These are phyloP conservation scores for Lepidium didymum DNA, from an alignment of 345 rosid species.

Conservation along the genomic window DNA sequence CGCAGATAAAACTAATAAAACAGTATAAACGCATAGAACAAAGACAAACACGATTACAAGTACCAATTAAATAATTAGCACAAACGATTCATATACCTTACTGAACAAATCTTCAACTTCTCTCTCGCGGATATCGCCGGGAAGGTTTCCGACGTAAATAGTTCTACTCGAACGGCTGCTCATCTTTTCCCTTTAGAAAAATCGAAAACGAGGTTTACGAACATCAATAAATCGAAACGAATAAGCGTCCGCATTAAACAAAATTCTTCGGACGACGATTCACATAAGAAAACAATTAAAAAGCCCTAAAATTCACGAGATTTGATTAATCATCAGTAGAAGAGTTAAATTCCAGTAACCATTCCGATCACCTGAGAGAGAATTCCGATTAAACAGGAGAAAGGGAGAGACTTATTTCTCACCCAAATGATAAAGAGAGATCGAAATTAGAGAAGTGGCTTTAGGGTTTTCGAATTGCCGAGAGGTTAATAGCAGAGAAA, in stretches of 20 bases:
- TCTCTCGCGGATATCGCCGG: conserved; percentile 88
- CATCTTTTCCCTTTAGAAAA: conserved; percentile 32
- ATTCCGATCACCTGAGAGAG: background rate
- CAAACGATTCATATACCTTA: conserved; percentile 42
- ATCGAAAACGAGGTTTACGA: background rate
- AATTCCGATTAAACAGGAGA: background rate
- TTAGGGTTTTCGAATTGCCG: conserved; percentile 17
- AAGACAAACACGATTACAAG: background rate
- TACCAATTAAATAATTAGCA: background rate
- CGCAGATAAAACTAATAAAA: background rate
- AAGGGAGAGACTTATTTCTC: background rate
- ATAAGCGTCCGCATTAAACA: background rate
- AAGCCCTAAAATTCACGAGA: background rate
- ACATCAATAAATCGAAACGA: background rate
- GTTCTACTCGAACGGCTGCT: conserved; percentile 88
- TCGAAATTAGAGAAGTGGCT: conserved; percentile 1
- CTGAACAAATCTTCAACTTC: conserved; percentile 98
- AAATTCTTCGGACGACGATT: background rate
- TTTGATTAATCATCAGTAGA: background rate
- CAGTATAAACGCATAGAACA: background rate
- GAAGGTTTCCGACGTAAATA: conserved; percentile 93
- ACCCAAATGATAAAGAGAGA: conserved; percentile 15
- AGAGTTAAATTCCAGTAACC: background rate
- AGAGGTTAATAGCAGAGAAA: background rate
- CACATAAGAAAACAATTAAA: background rate